Base-by-base conservation (phyloP, 805 yeast species). In the Naumovozyma castellii region DNA sequence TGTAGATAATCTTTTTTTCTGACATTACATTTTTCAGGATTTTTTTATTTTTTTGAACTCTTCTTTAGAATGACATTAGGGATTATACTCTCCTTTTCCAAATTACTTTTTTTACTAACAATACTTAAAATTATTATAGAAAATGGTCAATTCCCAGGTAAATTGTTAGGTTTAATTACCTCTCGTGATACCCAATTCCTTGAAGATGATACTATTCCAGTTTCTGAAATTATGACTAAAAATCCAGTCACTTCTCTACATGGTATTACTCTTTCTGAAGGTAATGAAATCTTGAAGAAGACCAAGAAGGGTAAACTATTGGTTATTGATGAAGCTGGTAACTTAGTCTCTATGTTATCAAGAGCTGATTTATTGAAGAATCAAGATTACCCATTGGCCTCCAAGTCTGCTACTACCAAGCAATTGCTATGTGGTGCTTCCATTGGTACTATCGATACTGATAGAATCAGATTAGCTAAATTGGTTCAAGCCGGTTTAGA, bases 401-500 rank as follows among this genome's bases (percentile, higher is more conserved):
- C 97, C 49, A 92, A 92, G 71, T 84, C 95, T 29, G 80, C 80
- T 57, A 72, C 79, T 53, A 84, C 97, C 39, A 92, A 92, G 74
- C 98, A 92, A 73, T 76, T 92, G 62, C 75, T 92, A 59, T 86
- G 95, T 76, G 98, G 97, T 75, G 98, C 98, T 55, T 94, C 98
- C 48, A 78, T 92, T 61, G 98, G 98, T 67, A 92, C 98, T 48
- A 71, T 94, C 47, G 82, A 76, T 34, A 81, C 84, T 55, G 98
- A 92, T 69, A 84, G 75, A 61, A 81, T 73, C 57, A 86, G 98
- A 71, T 75, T 92, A 56, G 63, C 64, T 44, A 75, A 80, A 69
- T 77, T 92, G 56, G 97, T 82, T 45, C 94, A 78, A 40, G 97
- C 97, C 41, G 98, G 98, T 57, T 77, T 92, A 62, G 98, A 92